Evolutionary conservation across 345 rosid genomes (phyloP).

Genomic region (Eucalyptus pumila): DNA sequence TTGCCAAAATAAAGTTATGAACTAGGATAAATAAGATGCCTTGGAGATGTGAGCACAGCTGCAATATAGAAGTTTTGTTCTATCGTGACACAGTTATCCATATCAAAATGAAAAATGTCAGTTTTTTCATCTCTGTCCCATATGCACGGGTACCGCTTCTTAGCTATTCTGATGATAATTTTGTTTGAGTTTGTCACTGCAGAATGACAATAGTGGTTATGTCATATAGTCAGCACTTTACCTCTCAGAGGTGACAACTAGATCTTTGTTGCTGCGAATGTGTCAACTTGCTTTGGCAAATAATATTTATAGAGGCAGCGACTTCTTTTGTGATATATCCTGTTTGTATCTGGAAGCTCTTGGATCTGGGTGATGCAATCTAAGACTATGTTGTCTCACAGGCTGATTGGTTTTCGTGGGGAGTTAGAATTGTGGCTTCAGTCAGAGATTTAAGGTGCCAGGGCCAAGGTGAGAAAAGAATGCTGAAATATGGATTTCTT

Average conservation of each 20-base stretch:
- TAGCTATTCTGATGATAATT: background rate
- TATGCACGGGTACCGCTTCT: background rate
- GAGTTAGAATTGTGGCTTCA: background rate
- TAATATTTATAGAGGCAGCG: fast-evolving
- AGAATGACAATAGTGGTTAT: background rate
- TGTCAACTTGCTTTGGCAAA: fast-evolving
- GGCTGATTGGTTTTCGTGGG: background rate
- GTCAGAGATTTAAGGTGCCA: background rate
- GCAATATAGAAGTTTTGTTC: background rate
- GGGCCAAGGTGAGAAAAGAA: background rate
- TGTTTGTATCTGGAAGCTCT: too few species aligned
- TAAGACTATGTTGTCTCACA: background rate
- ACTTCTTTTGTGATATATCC: too few species aligned
- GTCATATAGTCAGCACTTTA: background rate
- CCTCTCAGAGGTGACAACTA: background rate
- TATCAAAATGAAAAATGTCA: background rate
- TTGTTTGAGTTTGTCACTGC: background rate
- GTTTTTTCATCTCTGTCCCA: background rate
- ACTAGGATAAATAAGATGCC: background rate
- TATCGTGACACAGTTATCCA: background rate
- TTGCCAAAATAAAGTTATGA: background rate
- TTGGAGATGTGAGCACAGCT: background rate
- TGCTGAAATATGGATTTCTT: background rate
- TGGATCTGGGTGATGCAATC: background rate
- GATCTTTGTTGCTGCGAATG: background rate